phyloP scores from a whole-genome alignment of 2,329 filamentous ascomycete species.

The Hortaea werneckii region DNA sequence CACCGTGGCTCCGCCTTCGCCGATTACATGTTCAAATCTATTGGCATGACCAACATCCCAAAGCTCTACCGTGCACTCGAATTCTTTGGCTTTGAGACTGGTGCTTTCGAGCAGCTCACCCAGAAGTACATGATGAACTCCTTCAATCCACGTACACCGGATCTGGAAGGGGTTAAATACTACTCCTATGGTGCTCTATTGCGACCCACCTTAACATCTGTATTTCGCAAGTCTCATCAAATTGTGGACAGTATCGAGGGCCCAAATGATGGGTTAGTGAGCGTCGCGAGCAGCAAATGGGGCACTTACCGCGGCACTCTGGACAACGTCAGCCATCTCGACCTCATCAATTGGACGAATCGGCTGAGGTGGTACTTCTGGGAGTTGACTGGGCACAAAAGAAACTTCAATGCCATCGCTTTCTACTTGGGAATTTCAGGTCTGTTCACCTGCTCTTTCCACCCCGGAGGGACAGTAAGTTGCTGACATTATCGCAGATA shows the following conservation, averaged over 20 bases:
- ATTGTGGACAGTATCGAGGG: constrained; percentile 47
- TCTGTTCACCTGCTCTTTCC: constrained; percentile 26
- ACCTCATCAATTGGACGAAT: constrained; percentile 59
- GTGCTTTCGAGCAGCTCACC: constrained; percentile 53
- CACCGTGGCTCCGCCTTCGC: constrained; percentile 53
- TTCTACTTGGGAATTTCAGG: constrained; percentile 57
- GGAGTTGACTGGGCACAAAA: constrained; percentile 45
- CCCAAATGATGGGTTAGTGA: constrained; percentile 55
- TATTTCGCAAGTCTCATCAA: constrained; percentile 47
- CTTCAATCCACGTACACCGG: constrained; percentile 51
- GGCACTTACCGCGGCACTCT: constrained; percentile 54
- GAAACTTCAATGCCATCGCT: constrained; percentile 54
- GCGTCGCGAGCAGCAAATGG: constrained; percentile 50
- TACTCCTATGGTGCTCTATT: constrained; percentile 54
- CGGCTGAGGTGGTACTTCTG: constrained; percentile 49
- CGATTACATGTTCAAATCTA: constrained; percentile 49
- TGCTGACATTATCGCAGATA: constrained; percentile 17
- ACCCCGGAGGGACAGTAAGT: no score
- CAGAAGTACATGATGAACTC: constrained; percentile 46
- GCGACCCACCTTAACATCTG: constrained; percentile 45
- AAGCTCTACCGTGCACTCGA: constrained; percentile 47
- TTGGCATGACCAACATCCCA: constrained; percentile 43
- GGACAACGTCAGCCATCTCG: constrained; percentile 53
- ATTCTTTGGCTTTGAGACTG: constrained; percentile 46
- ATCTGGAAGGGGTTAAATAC: constrained; percentile 46